Evolutionary conservation across 2,329 filamentous ascomycete species (phyloP).

Genomic region (Paecilomyces formosus): DNA sequence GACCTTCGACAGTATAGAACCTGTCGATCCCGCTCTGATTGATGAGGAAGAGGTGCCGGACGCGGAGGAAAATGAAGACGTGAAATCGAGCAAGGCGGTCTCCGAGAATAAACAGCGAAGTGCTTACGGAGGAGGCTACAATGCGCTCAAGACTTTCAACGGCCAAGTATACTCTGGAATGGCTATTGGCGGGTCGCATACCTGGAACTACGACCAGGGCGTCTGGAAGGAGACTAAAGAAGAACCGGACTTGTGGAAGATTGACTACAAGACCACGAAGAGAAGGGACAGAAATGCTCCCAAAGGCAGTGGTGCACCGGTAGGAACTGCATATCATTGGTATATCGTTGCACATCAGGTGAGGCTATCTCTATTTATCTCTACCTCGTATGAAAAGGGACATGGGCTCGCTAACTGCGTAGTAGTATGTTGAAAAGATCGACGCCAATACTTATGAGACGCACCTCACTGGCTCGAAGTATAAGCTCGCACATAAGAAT

Average conservation of each 20-base stretch:
- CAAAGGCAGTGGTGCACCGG: slow-evolving; percentile 23
- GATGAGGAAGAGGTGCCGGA: background rate
- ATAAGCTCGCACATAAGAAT: slow-evolving; percentile 28
- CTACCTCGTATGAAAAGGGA: background rate
- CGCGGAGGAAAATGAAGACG: background rate
- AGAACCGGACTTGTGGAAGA: slow-evolving; percentile 27
- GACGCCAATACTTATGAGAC: slow-evolving; percentile 31
- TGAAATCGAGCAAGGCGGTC: background rate
- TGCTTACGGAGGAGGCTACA: slow-evolving; percentile 14
- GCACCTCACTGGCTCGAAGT: slow-evolving; percentile 24
- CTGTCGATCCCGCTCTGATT: background rate
- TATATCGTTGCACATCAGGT: slow-evolving; percentile 28
- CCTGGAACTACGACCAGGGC: slow-evolving; percentile 29
- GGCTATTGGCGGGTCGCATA: slow-evolving; percentile 29
- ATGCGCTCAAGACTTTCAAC: slow-evolving; percentile 24
- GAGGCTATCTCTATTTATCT: background rate
- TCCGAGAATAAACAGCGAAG: background rate
- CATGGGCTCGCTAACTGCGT: background rate
- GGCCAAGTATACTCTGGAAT: slow-evolving; percentile 30
- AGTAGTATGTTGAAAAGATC: slow-evolving; percentile 25
- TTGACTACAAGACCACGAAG: slow-evolving; percentile 26
- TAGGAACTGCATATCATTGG: slow-evolving; percentile 30
- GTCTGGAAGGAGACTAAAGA: slow-evolving; percentile 28
- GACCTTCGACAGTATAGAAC: background rate
- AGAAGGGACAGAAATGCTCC: slow-evolving; percentile 23